Evolutionary conservation across 1,139 yeast species (phyloP), one percentile per base, ranked within the genome.

Genomic region (Kodamaea sp.): DNA sequence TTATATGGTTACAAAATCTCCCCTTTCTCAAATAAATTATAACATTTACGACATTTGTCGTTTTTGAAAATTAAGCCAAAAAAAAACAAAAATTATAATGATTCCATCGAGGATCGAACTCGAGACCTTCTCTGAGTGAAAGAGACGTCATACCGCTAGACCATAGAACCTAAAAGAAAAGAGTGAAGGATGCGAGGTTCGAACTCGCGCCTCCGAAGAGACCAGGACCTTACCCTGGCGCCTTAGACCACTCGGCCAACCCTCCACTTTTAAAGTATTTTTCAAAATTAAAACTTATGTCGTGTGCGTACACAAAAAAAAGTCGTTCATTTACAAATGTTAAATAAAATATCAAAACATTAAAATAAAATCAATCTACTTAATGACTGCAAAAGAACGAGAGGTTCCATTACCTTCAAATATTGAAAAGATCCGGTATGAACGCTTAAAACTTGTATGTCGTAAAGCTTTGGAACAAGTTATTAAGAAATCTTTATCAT

Each of bases 381-480:
- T 9, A 26, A 31, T 22, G 25, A 12, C 24, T 11, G 23, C 40
- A 29, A 29, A 35, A 24, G 25, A 11, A 24, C 25, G 20, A n/a
- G 37, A 29, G 15, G 23, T 8, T 24, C 8, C 32, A 24, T 12
- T 29, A 12, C 22, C 39, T 9, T 9, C 36, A 8, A 51, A 44
- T 23, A 42, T 53, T 11, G 67, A 65, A 39, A 65, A 57, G 43
- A 65, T 83, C 7, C 61, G 90, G 32, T 79, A 64, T 49, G 68
- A 72, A 32, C 62, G 86, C 39, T 67, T 84, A 24, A 58, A 67
- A 37, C 70, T 76, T 37, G 83, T 83, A 8, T 73, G 81, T 39
- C 60, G 67, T n/a, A 77, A 81, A 50, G 89, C 95, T 0, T 66
- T 87, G 5, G 78, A 77, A 32, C 86, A 81, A 55, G 78, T 89